phyloP scores from a whole-genome alignment of 805 yeast species.

The Spathaspora girioi region DNA sequence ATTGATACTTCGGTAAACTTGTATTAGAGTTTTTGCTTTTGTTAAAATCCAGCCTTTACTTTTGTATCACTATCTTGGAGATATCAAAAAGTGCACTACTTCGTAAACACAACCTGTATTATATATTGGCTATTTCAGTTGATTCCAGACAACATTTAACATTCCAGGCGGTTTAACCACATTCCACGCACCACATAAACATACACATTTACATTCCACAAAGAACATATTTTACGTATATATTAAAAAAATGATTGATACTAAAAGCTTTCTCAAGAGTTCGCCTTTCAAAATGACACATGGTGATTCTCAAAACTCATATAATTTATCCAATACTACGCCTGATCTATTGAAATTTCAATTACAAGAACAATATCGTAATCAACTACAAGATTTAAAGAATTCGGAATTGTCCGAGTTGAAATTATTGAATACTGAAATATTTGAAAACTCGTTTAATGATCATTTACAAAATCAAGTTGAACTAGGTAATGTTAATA shows the following conservation, averaged over 20 bases:
- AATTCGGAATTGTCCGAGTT: conserved; percentile 8
- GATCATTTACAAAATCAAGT: conserved; percentile 29
- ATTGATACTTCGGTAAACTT: too few relatives aligned
- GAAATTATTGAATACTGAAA: conserved; percentile 16
- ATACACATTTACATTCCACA: background rate
- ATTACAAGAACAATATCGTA: conserved; percentile 37
- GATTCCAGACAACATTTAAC: too few relatives aligned
- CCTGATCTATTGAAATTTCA: conserved; percentile 42
- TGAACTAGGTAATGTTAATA: conserved; percentile 22
- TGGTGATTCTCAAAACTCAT: conserved; percentile 17
- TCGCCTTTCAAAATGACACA: conserved; percentile 35
- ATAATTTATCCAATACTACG: conserved; percentile 36
- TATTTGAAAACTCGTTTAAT: conserved; percentile 29
- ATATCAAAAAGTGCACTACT: too few relatives aligned
- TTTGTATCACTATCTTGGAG: too few relatives aligned
- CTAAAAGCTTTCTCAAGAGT: conserved; percentile 31
- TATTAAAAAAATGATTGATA: conserved; percentile 31
- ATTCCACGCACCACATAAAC: background rate
- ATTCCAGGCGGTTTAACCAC: background rate
- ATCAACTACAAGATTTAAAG: conserved; percentile 15
- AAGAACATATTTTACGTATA: too few relatives aligned
- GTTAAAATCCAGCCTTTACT: too few relatives aligned
- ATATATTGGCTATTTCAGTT: too few relatives aligned
- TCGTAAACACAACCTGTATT: too few relatives aligned
- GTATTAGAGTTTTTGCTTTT: too few relatives aligned